Percentiles rank a stretch among this genome's conserved stretches.
Evolutionary conservation across 768 basidiomycete genomes (phyloP).

Genomic region (Suillus alpinus): DNA sequence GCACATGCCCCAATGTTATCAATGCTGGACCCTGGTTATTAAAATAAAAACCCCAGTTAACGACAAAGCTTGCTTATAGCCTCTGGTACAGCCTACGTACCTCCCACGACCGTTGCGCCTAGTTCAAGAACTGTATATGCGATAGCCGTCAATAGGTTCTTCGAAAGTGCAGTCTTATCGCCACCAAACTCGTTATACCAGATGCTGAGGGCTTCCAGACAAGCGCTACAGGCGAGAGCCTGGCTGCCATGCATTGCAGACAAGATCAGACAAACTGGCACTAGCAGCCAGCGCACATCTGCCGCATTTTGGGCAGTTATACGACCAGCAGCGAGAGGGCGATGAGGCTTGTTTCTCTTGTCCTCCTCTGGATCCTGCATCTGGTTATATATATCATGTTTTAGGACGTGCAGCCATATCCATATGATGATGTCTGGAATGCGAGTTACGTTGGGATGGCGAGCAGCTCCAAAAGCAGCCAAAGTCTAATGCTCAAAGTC

Average conservation of each 20-base stretch:
- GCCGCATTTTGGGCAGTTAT: conserved; percentile 29
- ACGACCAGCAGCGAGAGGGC: conserved; percentile 38
- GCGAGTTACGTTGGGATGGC: conserved; percentile 5
- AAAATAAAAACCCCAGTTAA: conserved; percentile 4
- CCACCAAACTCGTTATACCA: conserved; percentile 31
- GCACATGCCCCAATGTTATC: conserved; percentile 17
- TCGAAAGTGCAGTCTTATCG: conserved; percentile 19
- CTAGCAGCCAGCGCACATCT: conserved; percentile 28
- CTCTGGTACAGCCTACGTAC: conserved; percentile 12
- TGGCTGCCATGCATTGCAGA: conserved; percentile 24
- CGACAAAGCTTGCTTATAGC: not conserved
- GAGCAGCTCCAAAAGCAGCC: conserved; percentile 21
- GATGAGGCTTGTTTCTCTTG: conserved; percentile 33
- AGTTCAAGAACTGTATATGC: conserved; percentile 26
- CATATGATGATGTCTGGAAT: conserved; percentile 28
- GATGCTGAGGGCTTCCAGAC: conserved; percentile 20
- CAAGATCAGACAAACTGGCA: conserved; percentile 24
- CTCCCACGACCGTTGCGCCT: conserved; percentile 25
- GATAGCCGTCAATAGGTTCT: conserved; percentile 21
- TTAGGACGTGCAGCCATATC: conserved; percentile 39
- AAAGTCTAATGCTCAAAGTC: conserved; percentile 17
- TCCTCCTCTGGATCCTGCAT: conserved; percentile 33
- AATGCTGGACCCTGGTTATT: conserved; percentile 9
- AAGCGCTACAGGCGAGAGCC: conserved; percentile 25
- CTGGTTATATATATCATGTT: conserved; percentile 37